A percentile compares a stretch with the other conserved stretches of the same genome.
Conservation (phyloP, 371 early-diverging fungal species). For the Synchytrium microbalum region DNA sequence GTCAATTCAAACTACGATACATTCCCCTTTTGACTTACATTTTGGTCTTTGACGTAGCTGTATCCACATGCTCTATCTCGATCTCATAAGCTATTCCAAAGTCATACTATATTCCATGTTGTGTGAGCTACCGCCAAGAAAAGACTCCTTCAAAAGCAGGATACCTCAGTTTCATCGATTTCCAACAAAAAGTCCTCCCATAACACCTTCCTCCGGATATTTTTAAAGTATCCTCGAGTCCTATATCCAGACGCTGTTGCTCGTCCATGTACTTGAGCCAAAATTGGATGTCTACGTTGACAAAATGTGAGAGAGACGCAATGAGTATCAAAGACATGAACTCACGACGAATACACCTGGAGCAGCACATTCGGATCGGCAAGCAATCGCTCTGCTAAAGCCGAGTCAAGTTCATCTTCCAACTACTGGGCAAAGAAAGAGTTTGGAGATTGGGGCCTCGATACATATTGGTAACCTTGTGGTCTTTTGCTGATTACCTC, state of each 20-base stretch:
- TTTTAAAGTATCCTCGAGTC: not conserved
- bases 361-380: not conserved
- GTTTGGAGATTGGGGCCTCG: too few species aligned
- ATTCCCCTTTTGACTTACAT: not conserved
- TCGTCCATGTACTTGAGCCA: not conserved
- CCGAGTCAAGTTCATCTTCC: not conserved
- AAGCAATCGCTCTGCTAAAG: not conserved
- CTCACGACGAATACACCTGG: not conserved
- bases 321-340: not conserved
- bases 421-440: too few species aligned
- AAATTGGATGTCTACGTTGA: not conserved
- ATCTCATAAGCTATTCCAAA: conserved; percentile 7
- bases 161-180: conserved; percentile 1
- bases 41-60: not conserved
- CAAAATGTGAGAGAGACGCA: not conserved
- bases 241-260: not conserved
- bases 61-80: conserved; percentile 2
- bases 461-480: too few species aligned
- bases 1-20: not conserved
- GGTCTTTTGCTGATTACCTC: too few species aligned
- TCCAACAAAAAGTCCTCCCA: conserved; percentile 9
- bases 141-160: conserved; percentile 3
- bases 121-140: not conserved
- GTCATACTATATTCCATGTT: conserved; percentile 4
- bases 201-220: not conserved